Conservation (phyloP, 768 basidiomycete species). For the Rhizopogon sp. region DNA sequence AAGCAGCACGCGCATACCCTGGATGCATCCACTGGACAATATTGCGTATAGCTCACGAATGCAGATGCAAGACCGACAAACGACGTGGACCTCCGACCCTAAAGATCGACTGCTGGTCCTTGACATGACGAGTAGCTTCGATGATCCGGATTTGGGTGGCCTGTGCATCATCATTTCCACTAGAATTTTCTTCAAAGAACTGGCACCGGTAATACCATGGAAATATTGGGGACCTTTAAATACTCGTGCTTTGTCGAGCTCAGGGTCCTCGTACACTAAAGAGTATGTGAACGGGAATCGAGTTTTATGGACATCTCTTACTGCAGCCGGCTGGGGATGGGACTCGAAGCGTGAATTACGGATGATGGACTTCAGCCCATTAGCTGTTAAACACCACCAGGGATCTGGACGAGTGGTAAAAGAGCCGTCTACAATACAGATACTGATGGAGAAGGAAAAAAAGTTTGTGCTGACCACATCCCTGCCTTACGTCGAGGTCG, state of each 20-base stretch:
- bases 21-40: neutral
- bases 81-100: neutral
- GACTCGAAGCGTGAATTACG: no score
- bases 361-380: no score
- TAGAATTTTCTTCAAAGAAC: conserved; percentile 41
- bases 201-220: no score
- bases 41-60: neutral
- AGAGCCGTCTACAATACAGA: neutral
- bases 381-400: neutral
- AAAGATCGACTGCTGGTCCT: neutral
- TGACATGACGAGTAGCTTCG: neutral
- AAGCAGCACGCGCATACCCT: neutral
- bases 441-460: no score
- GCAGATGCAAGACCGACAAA: neutral
- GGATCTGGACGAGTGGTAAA: neutral
- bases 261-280: no score
- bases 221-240: no score
- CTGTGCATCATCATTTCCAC: conserved; percentile 40
- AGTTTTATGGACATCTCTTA: no score
- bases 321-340: no score
- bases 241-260: no score
- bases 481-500: neutral
- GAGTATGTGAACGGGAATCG: no score
- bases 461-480: neutral
- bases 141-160: neutral